Evolutionary conservation across 768 basidiomycete genomes (phyloP), one percentile per base, ranked within the genome.

Genomic region (Termitomyces bulborhizus): DNA sequence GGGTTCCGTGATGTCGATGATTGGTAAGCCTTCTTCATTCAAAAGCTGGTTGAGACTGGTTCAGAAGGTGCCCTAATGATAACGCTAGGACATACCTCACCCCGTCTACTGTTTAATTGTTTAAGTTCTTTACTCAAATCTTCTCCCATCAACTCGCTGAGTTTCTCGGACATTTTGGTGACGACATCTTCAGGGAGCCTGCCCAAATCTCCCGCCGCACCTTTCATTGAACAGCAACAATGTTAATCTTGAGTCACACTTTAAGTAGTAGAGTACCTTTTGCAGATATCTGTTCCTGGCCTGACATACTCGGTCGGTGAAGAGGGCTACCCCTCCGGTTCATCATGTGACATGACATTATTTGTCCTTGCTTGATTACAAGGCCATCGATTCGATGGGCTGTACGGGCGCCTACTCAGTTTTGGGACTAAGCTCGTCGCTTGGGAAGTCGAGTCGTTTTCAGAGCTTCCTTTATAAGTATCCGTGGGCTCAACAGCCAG

Each of bases 1-100:
- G 41, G 82, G 82, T 63, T 92, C 90, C 31, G 77, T 78, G 54
- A 92, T 85, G 37, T 92, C 90, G 57, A 90, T 75, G 58, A 92
- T 85, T 11, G 89, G 89, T 39, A 88, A 78, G 3, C 88, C 88
- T 46, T 92, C 88, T 62, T 90, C 87, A 62, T 87, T 88, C 40
- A 86, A 61, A 51, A 85, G 73, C 88, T 90, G 57, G 6, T 37
- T 31, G 59, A 63, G 58, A 51, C 57, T 61, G 56, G 62, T 57
- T 60, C 55, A 60, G 60, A 59, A 32, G 56, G 45, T 60, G 51
- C 34, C 47, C 56, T 56, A n/a, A 54, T 51, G 45, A n/a, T 40
- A 37, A 51, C 57, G 49, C 13, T 61, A 52, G 34, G 61, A 72
- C 80, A 61, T 73, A 88, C 88, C 80, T 88, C 82, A 76, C 80